These are phyloP conservation scores for Metschnikowia cerradonensis DNA, from an alignment of 805 yeast species.

Conservation along the genomic window DNA sequence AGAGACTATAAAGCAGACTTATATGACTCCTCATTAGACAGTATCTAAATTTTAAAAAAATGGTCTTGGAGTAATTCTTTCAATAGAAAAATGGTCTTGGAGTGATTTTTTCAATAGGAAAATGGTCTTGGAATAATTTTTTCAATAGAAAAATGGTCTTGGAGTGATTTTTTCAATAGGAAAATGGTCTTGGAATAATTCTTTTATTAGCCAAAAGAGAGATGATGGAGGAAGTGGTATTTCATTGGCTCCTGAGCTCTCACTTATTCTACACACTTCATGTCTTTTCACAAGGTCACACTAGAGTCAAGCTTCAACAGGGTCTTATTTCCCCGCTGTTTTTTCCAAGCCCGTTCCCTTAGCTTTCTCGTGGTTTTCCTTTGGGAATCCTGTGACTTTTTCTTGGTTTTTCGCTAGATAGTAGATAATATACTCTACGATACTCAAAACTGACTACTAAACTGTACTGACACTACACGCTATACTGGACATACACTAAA, in stretches of 20 bases:
- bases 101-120: no score
- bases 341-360: slow-evolving; percentile 20
- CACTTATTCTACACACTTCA: slow-evolving; percentile 40
- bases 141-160: slow-evolving; percentile 32
- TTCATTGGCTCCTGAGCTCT: slow-evolving; percentile 45
- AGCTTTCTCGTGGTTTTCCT: slow-evolving; percentile 18
- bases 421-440: slow-evolving; percentile 11
- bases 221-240: slow-evolving; percentile 41
- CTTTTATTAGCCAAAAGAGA: slow-evolving; percentile 34
- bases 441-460: no score
- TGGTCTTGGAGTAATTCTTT: slow-evolving; percentile 36
- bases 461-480: no score
- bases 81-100: no score
- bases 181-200: slow-evolving; percentile 28
- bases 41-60: slow-evolving; percentile 30
- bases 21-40: slow-evolving; percentile 40
- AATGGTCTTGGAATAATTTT: no score
- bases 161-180: slow-evolving; percentile 34
- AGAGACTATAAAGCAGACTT: no score
- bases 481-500: no score
- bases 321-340: slow-evolving; percentile 39
- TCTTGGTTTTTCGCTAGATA: slow-evolving; percentile 25
- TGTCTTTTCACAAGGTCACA: slow-evolving; percentile 34
- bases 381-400: no score
- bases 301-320: slow-evolving; percentile 42